These are phyloP conservation scores for Crepidotus variabilis DNA, from an alignment of 768 basidiomycete species.

Conservation along the genomic window DNA sequence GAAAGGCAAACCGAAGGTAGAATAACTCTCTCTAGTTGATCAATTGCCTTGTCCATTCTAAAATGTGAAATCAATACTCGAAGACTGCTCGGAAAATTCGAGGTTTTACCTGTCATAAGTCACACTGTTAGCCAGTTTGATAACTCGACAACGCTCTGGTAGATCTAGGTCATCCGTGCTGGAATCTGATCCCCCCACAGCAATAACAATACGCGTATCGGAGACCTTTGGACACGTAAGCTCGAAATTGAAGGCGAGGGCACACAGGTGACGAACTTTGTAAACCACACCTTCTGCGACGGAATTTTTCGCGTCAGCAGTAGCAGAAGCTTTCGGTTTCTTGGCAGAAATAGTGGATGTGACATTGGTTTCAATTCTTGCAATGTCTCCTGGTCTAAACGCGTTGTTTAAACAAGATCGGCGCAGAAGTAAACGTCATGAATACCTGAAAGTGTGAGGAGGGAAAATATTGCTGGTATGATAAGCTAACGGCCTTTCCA, in stretches of 20 bases:
- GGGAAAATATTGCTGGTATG: slow-evolving; percentile 71
- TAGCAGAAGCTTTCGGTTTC: slow-evolving; percentile 40
- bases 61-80: not conserved
- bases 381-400: slow-evolving; percentile 81
- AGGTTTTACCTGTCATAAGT: slow-evolving; percentile 75
- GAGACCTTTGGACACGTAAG: slow-evolving; percentile 50
- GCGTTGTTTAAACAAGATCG: slow-evolving; percentile 6
- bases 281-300: slow-evolving; percentile 82
- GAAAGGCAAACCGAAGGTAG: slow-evolving; percentile 16
- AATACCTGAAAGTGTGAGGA: slow-evolving; percentile 80
- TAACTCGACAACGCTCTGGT: slow-evolving; percentile 77
- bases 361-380: slow-evolving; percentile 74
- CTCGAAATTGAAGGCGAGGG: not conserved
- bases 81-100: not conserved
- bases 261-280: slow-evolving; percentile 43
- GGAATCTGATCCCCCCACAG: slow-evolving; percentile 63
- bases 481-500: slow-evolving; percentile 80
- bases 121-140: slow-evolving; percentile 90
- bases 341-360: slow-evolving; percentile 32
- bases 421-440: not conserved
- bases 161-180: slow-evolving; percentile 67
- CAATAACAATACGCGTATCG: slow-evolving; percentile 77
- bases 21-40: slow-evolving; percentile 46
- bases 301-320: slow-evolving; percentile 34
- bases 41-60: slow-evolving; percentile 86